Percentiles rank a stretch among this genome's conserved stretches.
phyloP scores from a whole-genome alignment of 116 monocot species.

The Iris pallida region DNA sequence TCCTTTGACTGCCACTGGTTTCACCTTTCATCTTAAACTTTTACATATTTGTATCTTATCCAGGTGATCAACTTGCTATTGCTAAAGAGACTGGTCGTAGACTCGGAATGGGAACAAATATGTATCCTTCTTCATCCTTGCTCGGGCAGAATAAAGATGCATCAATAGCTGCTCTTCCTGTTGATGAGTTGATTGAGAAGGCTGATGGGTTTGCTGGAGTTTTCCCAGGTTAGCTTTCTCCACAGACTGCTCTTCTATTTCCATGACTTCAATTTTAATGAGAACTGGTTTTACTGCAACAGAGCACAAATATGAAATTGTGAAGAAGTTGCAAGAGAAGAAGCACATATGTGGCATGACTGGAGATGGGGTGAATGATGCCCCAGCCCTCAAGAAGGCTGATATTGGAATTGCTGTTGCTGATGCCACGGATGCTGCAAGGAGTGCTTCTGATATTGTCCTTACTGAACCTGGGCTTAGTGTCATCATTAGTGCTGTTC shows the following conservation, averaged over 20 bases:
- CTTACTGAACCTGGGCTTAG: constrained; percentile 31
- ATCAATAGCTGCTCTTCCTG: constrained; percentile 35
- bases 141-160: constrained; percentile 51
- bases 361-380: constrained; percentile 25
- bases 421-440: constrained; percentile 26
- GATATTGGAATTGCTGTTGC: constrained; percentile 28
- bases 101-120: constrained; percentile 58
- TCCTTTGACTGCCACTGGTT: background rate
- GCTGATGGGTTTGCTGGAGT: constrained; percentile 52
- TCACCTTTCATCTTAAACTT: background rate
- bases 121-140: constrained; percentile 57
- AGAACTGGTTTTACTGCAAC: background rate
- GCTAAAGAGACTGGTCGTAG: constrained; percentile 58
- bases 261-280: background rate
- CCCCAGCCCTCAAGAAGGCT: constrained; percentile 25
- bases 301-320: constrained; percentile 38
- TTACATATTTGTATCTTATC: background rate
- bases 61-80: constrained; percentile 58
- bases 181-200: constrained; percentile 56
- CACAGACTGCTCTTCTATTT: too few species aligned
- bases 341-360: constrained; percentile 42
- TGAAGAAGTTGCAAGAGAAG: constrained; percentile 29
- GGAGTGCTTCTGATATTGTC: constrained; percentile 28
- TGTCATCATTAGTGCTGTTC: constrained; percentile 28
- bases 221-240: constrained; percentile 10